These are phyloP conservation scores for Thielaviopsis euricoi DNA, from an alignment of 2,329 filamentous ascomycete species.

Conservation along the genomic window DNA sequence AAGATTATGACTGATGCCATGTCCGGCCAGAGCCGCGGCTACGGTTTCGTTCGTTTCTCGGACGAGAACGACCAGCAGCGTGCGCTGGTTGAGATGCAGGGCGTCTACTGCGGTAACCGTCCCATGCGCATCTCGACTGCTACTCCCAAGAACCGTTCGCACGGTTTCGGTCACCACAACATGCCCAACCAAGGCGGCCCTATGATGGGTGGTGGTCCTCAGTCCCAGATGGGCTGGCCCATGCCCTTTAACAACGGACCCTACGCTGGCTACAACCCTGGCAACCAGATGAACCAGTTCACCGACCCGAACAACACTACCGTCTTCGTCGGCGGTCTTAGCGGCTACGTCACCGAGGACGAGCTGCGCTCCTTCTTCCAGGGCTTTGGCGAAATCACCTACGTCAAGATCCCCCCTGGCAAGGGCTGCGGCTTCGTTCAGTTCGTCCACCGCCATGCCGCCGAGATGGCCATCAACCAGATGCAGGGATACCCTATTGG, in stretches of 20 bases:
- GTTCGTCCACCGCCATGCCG: constrained; percentile 95
- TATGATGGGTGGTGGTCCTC: constrained; percentile 31
- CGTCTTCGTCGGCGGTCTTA: constrained; percentile 92
- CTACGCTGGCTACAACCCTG: constrained; percentile 29
- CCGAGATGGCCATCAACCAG: constrained; percentile 99
- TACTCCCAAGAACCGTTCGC: constrained; percentile 74
- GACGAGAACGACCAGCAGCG: constrained; percentile 93
- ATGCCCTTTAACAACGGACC: constrained; percentile 13
- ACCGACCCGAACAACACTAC: constrained; percentile 99
- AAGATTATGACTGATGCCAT: constrained; percentile 99
- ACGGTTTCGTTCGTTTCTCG: constrained; percentile 94
- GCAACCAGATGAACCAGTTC: constrained; percentile 84
- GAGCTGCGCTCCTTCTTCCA: constrained; percentile 99
- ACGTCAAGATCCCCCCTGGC: constrained; percentile 98
- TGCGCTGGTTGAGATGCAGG: constrained; percentile 94
- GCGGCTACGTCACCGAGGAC: constrained; percentile 96
- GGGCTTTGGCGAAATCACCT: constrained; percentile 97
- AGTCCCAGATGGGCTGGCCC: constrained; percentile 28
- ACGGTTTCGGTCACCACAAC: constrained; percentile 23
- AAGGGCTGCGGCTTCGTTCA: constrained; percentile 99
- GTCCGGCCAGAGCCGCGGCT: constrained; percentile 91
- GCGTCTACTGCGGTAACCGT: constrained; percentile 95
- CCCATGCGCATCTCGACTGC: constrained; percentile 98
- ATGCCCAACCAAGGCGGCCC: constrained; percentile 25
- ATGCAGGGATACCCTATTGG: constrained; percentile 99